phyloP scores from a whole-genome alignment of 208 protist species.

The Leptomonas pyrrhocoris region DNA sequence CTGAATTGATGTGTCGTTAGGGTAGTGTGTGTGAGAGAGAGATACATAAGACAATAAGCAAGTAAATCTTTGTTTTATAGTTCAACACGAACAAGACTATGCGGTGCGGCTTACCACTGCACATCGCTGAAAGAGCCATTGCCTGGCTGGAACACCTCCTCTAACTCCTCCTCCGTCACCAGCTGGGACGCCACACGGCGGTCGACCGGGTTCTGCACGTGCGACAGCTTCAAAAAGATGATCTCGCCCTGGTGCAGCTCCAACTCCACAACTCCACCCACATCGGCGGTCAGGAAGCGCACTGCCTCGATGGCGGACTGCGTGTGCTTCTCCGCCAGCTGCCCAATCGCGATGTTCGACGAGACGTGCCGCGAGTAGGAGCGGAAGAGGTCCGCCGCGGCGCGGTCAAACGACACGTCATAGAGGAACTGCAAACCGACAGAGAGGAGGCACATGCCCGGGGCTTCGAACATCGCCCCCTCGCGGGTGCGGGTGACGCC shows the following conservation, averaged over 20 bases:
- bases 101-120: conserved; percentile 63
- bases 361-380: conserved; percentile 79
- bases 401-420: conserved; percentile 87
- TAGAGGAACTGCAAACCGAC: conserved; percentile 79
- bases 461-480: conserved; percentile 90
- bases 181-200: conserved; percentile 48
- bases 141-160: conserved; percentile 88
- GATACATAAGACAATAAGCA: conserved; percentile 17
- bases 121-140: conserved; percentile 89
- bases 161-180: conserved; percentile 82
- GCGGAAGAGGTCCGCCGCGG: conserved; percentile 73
- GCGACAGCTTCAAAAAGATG: conserved; percentile 86
- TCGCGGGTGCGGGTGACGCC: conserved; percentile 81
- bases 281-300: conserved; percentile 69
- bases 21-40: too few relatives aligned
- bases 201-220: conserved; percentile 52
- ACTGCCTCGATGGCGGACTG: conserved; percentile 86
- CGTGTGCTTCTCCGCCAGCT: conserved; percentile 83
- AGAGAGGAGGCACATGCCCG: conserved; percentile 88
- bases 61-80: conserved; percentile 6
- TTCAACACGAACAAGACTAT: not conserved
- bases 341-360: conserved; percentile 64
- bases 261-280: conserved; percentile 84
- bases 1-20: too few relatives aligned
- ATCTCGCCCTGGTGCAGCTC: conserved; percentile 90